phyloP scores from a whole-genome alignment of 129 eudicot species.

The Tagetes patula region DNA sequence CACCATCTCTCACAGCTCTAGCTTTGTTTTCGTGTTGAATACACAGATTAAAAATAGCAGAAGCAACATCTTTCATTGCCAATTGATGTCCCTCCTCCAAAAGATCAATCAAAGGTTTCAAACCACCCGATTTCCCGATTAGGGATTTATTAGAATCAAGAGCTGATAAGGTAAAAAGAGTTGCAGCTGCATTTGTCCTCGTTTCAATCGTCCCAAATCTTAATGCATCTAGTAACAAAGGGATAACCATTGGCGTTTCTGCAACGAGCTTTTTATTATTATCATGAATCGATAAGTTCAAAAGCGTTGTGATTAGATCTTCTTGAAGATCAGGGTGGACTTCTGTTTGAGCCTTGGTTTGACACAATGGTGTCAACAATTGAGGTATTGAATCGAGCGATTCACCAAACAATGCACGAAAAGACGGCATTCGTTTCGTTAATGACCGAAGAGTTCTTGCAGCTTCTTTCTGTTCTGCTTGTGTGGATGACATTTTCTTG shows the following conservation, averaged over 20 bases:
- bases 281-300: constrained; percentile 87
- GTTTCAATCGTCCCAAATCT: constrained; percentile 70
- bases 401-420: constrained; percentile 87
- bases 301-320: constrained; percentile 78
- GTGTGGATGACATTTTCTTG: constrained; percentile 65
- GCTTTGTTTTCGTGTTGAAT: constrained; percentile 78
- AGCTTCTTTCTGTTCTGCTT: constrained; percentile 75
- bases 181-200: constrained; percentile 84
- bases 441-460: constrained; percentile 69
- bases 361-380: constrained; percentile 60
- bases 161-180: constrained; percentile 90
- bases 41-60: constrained; percentile 83
- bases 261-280: constrained; percentile 88
- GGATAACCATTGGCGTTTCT: constrained; percentile 74
- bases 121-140: constrained; percentile 79
- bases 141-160: constrained; percentile 80
- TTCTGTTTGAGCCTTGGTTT: constrained; percentile 36
- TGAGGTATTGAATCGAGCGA: constrained; percentile 57
- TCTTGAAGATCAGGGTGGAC: constrained; percentile 76
- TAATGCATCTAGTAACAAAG: constrained; percentile 66
- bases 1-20: constrained; percentile 84
- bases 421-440: constrained; percentile 76
- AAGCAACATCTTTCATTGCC: constrained; percentile 91
- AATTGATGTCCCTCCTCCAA: constrained; percentile 74
- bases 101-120: constrained; percentile 71